These are phyloP conservation scores for Cordia subcordata DNA, from an alignment of 257 asterid species.

Conservation along the genomic window DNA sequence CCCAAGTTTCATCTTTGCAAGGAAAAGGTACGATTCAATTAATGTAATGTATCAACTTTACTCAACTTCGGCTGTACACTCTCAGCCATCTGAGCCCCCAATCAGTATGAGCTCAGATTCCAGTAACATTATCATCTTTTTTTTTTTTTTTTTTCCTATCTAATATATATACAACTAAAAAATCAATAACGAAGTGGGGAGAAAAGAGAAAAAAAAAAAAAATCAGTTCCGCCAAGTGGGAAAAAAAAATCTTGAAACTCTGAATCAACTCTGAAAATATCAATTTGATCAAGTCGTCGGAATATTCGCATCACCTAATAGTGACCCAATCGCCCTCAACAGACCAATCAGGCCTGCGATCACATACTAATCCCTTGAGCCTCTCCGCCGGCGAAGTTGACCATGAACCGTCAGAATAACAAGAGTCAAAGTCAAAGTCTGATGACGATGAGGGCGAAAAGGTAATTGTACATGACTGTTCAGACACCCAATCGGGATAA, in stretches of 20 bases:
- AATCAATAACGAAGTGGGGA: background rate
- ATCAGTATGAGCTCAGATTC: conserved; percentile 14
- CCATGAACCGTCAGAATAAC: conserved; percentile 19
- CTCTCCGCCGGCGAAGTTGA: conserved; percentile 36
- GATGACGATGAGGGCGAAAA: conserved; percentile 33
- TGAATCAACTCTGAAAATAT: conserved; percentile 16
- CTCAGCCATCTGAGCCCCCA: conserved; percentile 17
- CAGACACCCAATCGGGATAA: conserved; percentile 57
- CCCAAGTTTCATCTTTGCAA: conserved; percentile 34
- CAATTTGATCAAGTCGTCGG: background rate
- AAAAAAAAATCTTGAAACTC: conserved; percentile 18
- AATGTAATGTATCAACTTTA: conserved; percentile 10
- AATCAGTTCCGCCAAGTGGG: conserved; percentile 5
- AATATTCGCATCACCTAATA: conserved; percentile 42
- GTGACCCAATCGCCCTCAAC: conserved; percentile 60
- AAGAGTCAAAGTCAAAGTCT: conserved; percentile 6
- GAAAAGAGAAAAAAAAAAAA: background rate
- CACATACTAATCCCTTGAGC: conserved; percentile 27
- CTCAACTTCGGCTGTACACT: conserved; percentile 23
- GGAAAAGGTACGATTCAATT: conserved; percentile 8
- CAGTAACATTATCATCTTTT: conserved; percentile 9
- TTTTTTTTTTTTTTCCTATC: no score
- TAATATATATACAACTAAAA: conserved; percentile 4
- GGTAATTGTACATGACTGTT: conserved; percentile 33
- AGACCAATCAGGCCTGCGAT: conserved; percentile 42